Base-by-base conservation (phyloP, 805 yeast species). In the Lachancea lanzarotensis region DNA sequence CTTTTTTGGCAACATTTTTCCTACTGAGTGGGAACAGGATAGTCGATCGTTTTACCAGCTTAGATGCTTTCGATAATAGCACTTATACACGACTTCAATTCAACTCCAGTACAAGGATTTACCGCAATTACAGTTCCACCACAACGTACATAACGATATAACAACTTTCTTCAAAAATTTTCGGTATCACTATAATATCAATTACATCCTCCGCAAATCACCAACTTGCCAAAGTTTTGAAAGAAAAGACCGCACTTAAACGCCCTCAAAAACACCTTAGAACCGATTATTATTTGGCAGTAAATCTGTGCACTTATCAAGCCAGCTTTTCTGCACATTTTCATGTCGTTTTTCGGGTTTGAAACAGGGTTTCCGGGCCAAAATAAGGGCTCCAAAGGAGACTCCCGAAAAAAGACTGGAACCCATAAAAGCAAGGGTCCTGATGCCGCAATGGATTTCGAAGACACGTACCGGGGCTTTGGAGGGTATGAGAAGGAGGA, bases 391-490 rank as follows among this genome's bases (percentile, higher is more conserved):
- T 30, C 42, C 9, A 38, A 42, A 15, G 47, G 50, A 26, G 38
- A 38, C 38, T 18, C 12, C 11, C 38, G 38, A 31, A 33, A 33
- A 38, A 40, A 20, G 38, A 35, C 17, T 13, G 16, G 31, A 7
- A 26, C 3, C 13, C 19, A 25, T 15, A 25, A 22, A 26, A 36
- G 48, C 45, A 22, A 53, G 47, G 10, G 31, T 29, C 31, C 31
- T 57, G 55, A 54, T 11, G 31, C 30, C 15, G 69, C 76, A 9
- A 72, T 78, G 60, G 89, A 85, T 60, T 88, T 87, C 60, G 95
- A 88, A 56, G 95, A 88, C 29, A 81, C 91, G 16, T 85, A 84
- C 63, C 85, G 80, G 45, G 90, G 91, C 2, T 72, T 82, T 45
- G 95, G 87, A 5, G 85, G 79, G n/a, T 72, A 69, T 39, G 75